These are phyloP conservation scores for Glarea lozoyensis DNA, from an alignment of 495 filamentous ascomycete species.

Conservation along the genomic window DNA sequence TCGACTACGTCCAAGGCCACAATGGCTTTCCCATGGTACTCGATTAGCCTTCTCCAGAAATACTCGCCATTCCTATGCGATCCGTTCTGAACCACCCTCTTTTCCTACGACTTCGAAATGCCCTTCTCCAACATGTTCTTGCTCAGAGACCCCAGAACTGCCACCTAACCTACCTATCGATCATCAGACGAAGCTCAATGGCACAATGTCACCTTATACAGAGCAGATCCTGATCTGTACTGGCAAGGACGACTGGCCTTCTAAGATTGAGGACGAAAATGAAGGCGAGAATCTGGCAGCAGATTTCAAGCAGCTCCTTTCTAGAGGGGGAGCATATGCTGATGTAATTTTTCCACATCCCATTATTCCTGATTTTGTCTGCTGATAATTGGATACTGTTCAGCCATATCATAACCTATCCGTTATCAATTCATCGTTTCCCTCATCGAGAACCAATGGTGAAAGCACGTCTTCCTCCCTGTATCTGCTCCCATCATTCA, in stretches of 20 bases:
- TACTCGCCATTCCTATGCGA: background rate
- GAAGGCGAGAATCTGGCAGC: slow-evolving; percentile 55
- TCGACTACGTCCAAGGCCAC: slow-evolving; percentile 8
- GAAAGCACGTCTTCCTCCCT: slow-evolving; percentile 47
- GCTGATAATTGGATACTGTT: too few species aligned
- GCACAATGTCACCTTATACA: slow-evolving; percentile 69
- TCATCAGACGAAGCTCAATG: slow-evolving; percentile 53
- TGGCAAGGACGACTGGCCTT: slow-evolving; percentile 72
- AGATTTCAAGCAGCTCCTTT: slow-evolving; percentile 58
- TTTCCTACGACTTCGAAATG: slow-evolving; percentile 33
- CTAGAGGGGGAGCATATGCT: slow-evolving; percentile 53
- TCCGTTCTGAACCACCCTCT: slow-evolving; percentile 1
- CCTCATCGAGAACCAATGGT: slow-evolving; percentile 33
- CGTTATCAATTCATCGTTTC: slow-evolving; percentile 61
- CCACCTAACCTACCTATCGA: slow-evolving; percentile 72
- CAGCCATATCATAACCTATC: slow-evolving; percentile 80
- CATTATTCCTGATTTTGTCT: slow-evolving; percentile 9
- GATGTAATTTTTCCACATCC: slow-evolving; percentile 35
- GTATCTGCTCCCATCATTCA: slow-evolving; percentile 70
- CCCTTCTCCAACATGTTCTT: slow-evolving; percentile 63
- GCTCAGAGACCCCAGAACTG: slow-evolving; percentile 52
- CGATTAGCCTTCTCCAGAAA: background rate
- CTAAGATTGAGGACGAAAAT: slow-evolving; percentile 50
- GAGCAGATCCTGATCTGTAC: slow-evolving; percentile 80
- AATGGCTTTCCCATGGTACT: background rate